Evolutionary conservation across 768 basidiomycete species (phyloP).

Genomic region (Leccinum uliginosum): DNA sequence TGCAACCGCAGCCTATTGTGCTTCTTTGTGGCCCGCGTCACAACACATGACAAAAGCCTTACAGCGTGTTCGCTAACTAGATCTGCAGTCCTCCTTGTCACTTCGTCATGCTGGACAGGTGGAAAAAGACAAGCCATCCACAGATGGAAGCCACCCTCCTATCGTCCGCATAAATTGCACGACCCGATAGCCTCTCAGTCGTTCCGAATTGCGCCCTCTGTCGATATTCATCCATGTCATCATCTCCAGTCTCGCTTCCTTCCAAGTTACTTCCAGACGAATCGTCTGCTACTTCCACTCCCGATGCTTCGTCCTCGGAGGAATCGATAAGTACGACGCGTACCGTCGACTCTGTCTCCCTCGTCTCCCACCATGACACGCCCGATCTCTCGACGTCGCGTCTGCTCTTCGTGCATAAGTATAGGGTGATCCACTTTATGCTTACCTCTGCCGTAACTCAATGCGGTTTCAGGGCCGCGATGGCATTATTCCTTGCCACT

Average conservation of each 20-base stretch:
- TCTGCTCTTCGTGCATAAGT: conserved; percentile 60
- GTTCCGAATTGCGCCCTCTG: neutral
- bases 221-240: conserved; percentile 17
- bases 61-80: conserved; percentile 27
- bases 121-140: conserved; percentile 16
- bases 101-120: conserved; percentile 8
- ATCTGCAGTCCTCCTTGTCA: conserved; percentile 13
- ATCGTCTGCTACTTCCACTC: conserved; percentile 1
- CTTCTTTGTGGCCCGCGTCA: conserved; percentile 26
- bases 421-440: conserved; percentile 49
- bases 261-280: conserved; percentile 6
- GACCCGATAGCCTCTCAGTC: conserved; percentile 2
- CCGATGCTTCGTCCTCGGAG: conserved; percentile 15
- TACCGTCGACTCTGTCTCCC: conserved; percentile 21
- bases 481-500: conserved; percentile 81
- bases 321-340: conserved; percentile 16
- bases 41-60: conserved; percentile 27
- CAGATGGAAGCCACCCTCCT: conserved; percentile 22
- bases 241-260: conserved; percentile 7
- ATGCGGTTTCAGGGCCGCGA: conserved; percentile 52
- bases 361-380: conserved; percentile 17
- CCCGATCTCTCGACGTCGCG: conserved; percentile 47
- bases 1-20: conserved; percentile 11
- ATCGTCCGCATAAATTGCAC: conserved; percentile 26
- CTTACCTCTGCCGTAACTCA: conserved; percentile 10